A percentile compares a stretch with the other conserved stretches of the same genome.
These are phyloP conservation scores for Rubia balearica DNA, from an alignment of 305 asterid species.

Conservation along the genomic window DNA sequence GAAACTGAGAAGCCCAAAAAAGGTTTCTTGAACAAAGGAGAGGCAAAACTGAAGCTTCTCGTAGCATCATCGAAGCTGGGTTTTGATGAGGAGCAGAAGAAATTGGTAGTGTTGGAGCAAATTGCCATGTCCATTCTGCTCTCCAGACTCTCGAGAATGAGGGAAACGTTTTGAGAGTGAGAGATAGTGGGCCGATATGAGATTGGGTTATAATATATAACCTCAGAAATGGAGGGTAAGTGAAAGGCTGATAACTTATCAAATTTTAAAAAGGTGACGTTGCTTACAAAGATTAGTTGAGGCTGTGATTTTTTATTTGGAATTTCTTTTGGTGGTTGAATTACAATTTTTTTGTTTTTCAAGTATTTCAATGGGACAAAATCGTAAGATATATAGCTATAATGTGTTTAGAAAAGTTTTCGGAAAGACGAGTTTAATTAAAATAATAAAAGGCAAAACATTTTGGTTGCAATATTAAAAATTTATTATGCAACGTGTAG, in stretches of 20 bases:
- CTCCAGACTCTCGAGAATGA: constrained; percentile 13
- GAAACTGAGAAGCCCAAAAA: constrained; percentile 34
- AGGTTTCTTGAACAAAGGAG: constrained; percentile 43
- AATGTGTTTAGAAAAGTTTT: too few relatives aligned
- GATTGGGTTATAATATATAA: constrained; percentile 30
- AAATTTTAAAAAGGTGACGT: constrained; percentile 15
- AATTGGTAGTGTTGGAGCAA: constrained; percentile 31
- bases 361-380: too few relatives aligned
- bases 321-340: background rate
- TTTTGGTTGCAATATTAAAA: too few relatives aligned
- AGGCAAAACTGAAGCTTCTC: constrained; percentile 28
- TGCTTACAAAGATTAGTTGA: constrained; percentile 15
- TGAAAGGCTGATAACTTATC: constrained; percentile 43
- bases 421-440: too few relatives aligned
- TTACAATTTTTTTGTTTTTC: too few relatives aligned
- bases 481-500: too few relatives aligned
- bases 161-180: constrained; percentile 19
- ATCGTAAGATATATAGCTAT: too few relatives aligned
- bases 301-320: background rate
- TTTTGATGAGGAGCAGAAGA: constrained; percentile 20
- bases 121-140: constrained; percentile 68
- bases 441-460: too few relatives aligned
- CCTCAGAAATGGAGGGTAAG: constrained; percentile 23
- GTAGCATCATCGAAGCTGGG: constrained; percentile 20
- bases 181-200: constrained; percentile 16